phyloP scores from a whole-genome alignment of 192 early-diverging fungal genomes.

The Pilaira anomala region DNA sequence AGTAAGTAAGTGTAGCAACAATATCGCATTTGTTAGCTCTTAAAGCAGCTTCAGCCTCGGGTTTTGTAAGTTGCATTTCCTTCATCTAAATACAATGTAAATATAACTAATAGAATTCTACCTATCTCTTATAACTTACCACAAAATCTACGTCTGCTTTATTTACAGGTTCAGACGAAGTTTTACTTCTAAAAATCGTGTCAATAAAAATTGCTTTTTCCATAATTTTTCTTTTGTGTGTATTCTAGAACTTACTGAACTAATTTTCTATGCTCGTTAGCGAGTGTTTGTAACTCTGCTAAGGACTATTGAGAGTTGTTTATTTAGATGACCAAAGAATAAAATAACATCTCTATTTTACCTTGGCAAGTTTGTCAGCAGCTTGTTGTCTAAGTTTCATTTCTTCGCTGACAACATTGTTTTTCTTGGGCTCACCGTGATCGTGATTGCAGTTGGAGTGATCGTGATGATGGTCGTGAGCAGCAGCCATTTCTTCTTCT shows the following conservation, averaged over 20 bases:
- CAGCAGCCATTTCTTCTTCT: too few relatives aligned
- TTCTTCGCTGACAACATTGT: background rate
- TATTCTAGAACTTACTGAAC: background rate
- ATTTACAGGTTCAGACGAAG: background rate
- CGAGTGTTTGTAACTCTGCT: background rate
- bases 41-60: constrained; percentile 17
- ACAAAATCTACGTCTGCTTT: constrained; percentile 17
- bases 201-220: background rate
- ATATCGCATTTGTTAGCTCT: constrained; percentile 9
- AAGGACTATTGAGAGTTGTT: background rate
- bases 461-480: too few relatives aligned
- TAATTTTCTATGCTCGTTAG: constrained; percentile 6
- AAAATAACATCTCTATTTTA: background rate
- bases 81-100: background rate
- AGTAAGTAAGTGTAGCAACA: background rate
- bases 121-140: background rate
- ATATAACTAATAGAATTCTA: background rate
- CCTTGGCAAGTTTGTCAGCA: constrained; percentile 18
- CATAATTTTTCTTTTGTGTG: background rate
- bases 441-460: too few relatives aligned
- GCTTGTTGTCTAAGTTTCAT: constrained; percentile 1
- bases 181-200: background rate
- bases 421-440: too few relatives aligned
- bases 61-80: constrained; percentile 13
- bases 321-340: too few relatives aligned